Base-by-base conservation (phyloP, 2,329 filamentous ascomycete genomes). In the Phaeosphaeria sp. region DNA sequence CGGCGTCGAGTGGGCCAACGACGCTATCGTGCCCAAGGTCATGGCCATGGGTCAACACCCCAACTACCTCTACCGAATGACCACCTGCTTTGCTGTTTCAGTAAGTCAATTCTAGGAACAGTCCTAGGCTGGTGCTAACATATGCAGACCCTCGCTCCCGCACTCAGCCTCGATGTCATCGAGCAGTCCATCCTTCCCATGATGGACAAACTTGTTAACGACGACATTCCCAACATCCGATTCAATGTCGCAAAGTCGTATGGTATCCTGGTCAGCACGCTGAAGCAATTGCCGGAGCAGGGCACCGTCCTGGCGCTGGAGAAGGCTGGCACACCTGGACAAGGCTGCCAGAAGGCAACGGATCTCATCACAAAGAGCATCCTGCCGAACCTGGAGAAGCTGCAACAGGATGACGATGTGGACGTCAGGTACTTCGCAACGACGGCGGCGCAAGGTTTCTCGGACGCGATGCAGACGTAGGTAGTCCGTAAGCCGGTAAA, bases 211-310 rank as follows among this genome's bases (percentile, higher is more conserved):
- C 90, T 99, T 53, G 92, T 96, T 51, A 86, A 87, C 46, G 95
- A 99, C 75, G 93, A 96, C 45, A 99, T 99, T 63, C 95, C 95
- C 67, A 99, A 99, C 81, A 99, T 99, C 76, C 92, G 95, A 51
- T 99, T 99, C 86, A 99, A 99, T 79, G 95, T 99, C 48, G 95
- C 95, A 69, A 99, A 99, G 83, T 98, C 95, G 47, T 99, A 98
- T 75, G 88, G 89, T 21, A 89, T 95, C 51, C 83, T 99, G 57
- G 93, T 98, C 72, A 89, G 91, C 68, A 93, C 93, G n/a, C 85
- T 99, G 73, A 93, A 94, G 79, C 91, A 92, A 68, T 85, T 99
- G 55, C 94, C 95, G 2, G 91, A 93, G 53, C 86, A 95, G 74
- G 93, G 93, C 60, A 98, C 94, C 15, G 84, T 98, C 61, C 88